Percentiles rank a stretch among this genome's conserved stretches.
phyloP scores from a whole-genome alignment of 495 filamentous ascomycete genomes.

The Talaromyces adpressus region DNA sequence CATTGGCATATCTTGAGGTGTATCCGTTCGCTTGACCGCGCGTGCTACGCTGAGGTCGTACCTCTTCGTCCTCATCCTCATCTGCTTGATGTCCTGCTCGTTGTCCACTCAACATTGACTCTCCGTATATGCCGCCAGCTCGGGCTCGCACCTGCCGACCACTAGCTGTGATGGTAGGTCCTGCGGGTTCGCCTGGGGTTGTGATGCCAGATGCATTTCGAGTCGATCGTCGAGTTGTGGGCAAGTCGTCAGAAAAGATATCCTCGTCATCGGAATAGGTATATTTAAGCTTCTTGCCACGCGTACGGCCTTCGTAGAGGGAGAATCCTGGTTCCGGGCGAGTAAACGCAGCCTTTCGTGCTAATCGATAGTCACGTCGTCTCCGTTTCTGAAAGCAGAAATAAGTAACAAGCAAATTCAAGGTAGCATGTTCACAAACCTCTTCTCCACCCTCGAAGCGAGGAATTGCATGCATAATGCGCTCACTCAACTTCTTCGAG shows the following conservation, averaged over 20 bases:
- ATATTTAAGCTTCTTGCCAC: conserved; percentile 92
- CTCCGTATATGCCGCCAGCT: conserved; percentile 72
- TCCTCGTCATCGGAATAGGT: conserved; percentile 91
- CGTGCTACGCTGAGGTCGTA: conserved; percentile 25
- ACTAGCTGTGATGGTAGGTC: conserved; percentile 83
- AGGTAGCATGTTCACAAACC: conserved; percentile 35
- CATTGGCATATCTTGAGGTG: conserved; percentile 48
- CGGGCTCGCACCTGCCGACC: conserved; percentile 78
- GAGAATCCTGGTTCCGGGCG: conserved; percentile 87
- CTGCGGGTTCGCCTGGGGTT: conserved; percentile 60
- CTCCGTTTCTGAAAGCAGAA: conserved; percentile 63
- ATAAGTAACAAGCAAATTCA: conserved; percentile 21
- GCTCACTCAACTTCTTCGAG: conserved; percentile 66
- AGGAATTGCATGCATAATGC: conserved; percentile 74
- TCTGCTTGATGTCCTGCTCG: conserved; percentile 23
- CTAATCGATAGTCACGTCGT: conserved; percentile 82
- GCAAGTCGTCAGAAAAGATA: conserved; percentile 63
- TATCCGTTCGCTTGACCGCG: conserved; percentile 34
- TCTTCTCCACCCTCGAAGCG: conserved; percentile 95
- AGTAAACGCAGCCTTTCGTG: conserved; percentile 78
- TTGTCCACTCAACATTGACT: conserved; percentile 54
- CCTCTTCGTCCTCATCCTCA: conserved; percentile 21
- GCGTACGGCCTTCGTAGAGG: conserved; percentile 90
- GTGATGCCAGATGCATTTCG: conserved; percentile 60
- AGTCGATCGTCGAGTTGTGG: conserved; percentile 60